Conservation (phyloP, 148 eudicot species). For the Linanthus parryae region DNA sequence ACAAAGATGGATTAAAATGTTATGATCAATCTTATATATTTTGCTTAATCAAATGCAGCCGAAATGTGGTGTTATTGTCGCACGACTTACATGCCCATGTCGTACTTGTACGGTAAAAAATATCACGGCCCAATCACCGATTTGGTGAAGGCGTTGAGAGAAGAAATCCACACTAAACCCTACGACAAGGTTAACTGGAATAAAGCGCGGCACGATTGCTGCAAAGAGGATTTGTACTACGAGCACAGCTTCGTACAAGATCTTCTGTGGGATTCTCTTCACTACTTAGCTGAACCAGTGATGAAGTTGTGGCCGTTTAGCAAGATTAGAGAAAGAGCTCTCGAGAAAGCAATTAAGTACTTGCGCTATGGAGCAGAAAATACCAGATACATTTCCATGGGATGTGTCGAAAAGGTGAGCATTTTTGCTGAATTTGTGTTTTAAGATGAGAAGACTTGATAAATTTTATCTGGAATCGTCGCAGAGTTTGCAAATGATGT, state of each 20-base stretch:
- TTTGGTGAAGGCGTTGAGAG: slow-evolving; percentile 22
- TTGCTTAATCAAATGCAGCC: slow-evolving; percentile 14
- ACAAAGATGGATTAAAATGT: not conserved
- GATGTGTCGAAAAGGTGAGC: slow-evolving; percentile 34
- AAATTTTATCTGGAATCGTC: no score
- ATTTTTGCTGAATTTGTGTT: no score
- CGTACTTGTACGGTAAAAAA: slow-evolving; percentile 29
- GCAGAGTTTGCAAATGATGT: slow-evolving; percentile 55
- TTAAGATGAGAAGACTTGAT: no score
- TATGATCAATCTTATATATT: not conserved
- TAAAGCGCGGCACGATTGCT: slow-evolving; percentile 30
- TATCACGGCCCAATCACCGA: slow-evolving; percentile 28
- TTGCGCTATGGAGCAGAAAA: slow-evolving; percentile 28
- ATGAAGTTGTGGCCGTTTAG: slow-evolving; percentile 25
- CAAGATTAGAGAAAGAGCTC: slow-evolving; percentile 29
- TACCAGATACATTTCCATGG: slow-evolving; percentile 32
- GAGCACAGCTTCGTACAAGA: slow-evolving; percentile 27
- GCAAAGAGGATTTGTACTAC: slow-evolving; percentile 34
- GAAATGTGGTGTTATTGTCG: slow-evolving; percentile 39
- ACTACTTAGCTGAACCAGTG: slow-evolving; percentile 27
- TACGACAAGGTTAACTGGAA: slow-evolving; percentile 30
- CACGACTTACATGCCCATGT: slow-evolving; percentile 37
- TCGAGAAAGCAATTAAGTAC: slow-evolving; percentile 19
- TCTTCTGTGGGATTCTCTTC: slow-evolving; percentile 30
- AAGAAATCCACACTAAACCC: slow-evolving; percentile 27